These are phyloP conservation scores for Rhododendron kiyosumense DNA, from an alignment of 148 eudicot species.

Conservation along the genomic window DNA sequence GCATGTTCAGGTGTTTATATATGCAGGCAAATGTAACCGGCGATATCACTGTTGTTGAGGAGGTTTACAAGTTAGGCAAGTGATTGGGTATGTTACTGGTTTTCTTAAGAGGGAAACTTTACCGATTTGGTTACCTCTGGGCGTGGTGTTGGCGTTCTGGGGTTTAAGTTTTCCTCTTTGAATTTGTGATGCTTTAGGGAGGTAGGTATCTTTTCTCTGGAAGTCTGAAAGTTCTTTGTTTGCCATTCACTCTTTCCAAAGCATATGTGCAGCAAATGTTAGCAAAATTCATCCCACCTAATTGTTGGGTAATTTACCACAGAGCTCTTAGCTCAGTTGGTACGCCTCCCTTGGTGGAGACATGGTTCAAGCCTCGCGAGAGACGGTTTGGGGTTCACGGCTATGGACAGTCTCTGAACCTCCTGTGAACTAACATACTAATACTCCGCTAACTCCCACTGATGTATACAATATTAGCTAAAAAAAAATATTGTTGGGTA, in stretches of 20 bases:
- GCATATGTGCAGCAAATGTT: background rate
- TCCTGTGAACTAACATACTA: background rate
- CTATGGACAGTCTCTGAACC: too few relatives aligned
- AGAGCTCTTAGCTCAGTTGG: too few relatives aligned
- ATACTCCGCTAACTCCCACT: too few relatives aligned
- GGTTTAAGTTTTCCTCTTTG: background rate
- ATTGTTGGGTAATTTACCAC: too few relatives aligned
- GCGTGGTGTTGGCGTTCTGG: background rate
- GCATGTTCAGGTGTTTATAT: background rate
- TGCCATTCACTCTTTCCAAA: background rate
- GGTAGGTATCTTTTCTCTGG: background rate
- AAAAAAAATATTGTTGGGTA: too few relatives aligned
- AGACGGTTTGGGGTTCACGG: too few relatives aligned
- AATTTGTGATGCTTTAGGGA: background rate
- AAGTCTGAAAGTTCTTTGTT: background rate
- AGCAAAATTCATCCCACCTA: background rate
- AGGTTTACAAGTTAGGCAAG: background rate
- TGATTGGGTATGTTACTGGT: background rate
- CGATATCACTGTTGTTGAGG: background rate
- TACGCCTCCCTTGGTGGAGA: too few relatives aligned
- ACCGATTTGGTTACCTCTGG: background rate
- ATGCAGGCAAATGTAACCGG: background rate
- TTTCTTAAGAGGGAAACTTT: background rate
- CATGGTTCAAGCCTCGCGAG: too few relatives aligned
- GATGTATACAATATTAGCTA: too few relatives aligned